Percentiles rank a stretch among this genome's conserved stretches.
phyloP scores from a whole-genome alignment of 306 rosid genomes.

The Rosa persica region DNA sequence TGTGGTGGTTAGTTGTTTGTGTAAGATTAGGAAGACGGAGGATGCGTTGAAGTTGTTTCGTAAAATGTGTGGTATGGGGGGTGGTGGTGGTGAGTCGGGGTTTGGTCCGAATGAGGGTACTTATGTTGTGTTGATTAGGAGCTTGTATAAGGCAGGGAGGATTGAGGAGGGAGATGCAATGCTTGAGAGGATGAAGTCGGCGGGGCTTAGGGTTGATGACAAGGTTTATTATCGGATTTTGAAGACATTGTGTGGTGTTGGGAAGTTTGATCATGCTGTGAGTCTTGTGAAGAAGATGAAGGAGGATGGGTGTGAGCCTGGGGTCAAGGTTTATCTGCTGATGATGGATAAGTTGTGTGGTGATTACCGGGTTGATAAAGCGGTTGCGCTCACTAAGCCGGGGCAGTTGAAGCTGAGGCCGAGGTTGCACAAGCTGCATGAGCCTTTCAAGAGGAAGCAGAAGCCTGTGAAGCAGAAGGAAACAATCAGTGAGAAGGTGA shows the following conservation, averaged over 20 bases:
- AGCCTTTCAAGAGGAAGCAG: conserved; percentile 43
- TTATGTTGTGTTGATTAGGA: conserved; percentile 53
- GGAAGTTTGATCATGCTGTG: conserved; percentile 75
- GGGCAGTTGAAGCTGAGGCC: neutral
- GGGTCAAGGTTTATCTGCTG: conserved; percentile 61
- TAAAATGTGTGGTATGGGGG: conserved; percentile 27
- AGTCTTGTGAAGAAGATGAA: conserved; percentile 72
- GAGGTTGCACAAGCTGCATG: conserved; percentile 3
- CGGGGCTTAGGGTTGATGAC: conserved; percentile 55
- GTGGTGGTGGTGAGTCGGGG: conserved; percentile 47
- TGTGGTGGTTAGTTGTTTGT: conserved; percentile 63
- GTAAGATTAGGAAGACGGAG: conserved; percentile 71
- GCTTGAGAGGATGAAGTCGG: conserved; percentile 77
- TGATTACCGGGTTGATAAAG: conserved; percentile 57
- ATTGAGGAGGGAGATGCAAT: conserved; percentile 83
- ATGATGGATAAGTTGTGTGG: conserved; percentile 68
- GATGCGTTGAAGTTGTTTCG: conserved; percentile 56
- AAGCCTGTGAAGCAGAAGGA: conserved; percentile 61
- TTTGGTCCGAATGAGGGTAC: conserved; percentile 41
- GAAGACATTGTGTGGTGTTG: conserved; percentile 79
- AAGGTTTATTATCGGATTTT: conserved; percentile 60
- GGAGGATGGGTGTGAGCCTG: conserved; percentile 66
- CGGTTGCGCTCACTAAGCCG: conserved; percentile 50
- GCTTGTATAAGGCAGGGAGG: conserved; percentile 80
- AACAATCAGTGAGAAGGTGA: conserved; percentile 88